phyloP scores from a whole-genome alignment of 257 asterid genomes.

The Sherardia arvensis region DNA sequence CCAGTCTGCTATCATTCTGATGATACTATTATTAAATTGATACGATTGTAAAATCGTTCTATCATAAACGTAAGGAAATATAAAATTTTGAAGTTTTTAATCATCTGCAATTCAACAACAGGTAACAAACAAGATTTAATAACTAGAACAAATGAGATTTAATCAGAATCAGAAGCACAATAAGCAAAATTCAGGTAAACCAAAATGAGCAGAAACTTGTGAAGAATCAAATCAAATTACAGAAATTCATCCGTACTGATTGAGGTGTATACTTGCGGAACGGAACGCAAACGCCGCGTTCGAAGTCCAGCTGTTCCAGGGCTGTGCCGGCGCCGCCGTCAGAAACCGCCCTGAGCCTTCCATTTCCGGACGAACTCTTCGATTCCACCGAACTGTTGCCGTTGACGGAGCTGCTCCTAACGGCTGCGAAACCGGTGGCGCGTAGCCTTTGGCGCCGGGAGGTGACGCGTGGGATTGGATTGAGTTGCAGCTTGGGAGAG shows the following conservation, averaged over 20 bases:
- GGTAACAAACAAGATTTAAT: neutral
- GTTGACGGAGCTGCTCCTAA: neutral
- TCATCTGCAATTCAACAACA: neutral
- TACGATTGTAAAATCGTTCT: neutral
- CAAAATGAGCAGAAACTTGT: neutral
- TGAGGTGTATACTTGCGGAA: slow-evolving; percentile 79
- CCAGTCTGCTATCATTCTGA: neutral
- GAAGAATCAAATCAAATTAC: neutral
- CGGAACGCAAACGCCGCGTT: slow-evolving; percentile 87
- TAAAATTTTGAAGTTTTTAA: neutral
- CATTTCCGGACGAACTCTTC: slow-evolving; percentile 2
- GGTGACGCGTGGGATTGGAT: neutral
- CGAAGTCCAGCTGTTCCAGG: slow-evolving; percentile 78
- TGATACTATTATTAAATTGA: neutral
- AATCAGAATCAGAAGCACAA: neutral
- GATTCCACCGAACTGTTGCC: neutral
- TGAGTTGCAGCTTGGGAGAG: neutral
- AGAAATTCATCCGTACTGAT: slow-evolving; percentile 45
- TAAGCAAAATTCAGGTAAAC: neutral
- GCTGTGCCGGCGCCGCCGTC: slow-evolving; percentile 32
- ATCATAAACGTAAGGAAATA: neutral
- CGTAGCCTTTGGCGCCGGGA: slow-evolving; percentile 5
- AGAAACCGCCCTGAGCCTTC: neutral
- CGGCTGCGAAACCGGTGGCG: neutral
- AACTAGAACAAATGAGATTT: neutral